A percentile compares a stretch with the other conserved stretches of the same genome.
Conservation (phyloP, 768 basidiomycete genomes). For the Suillus subluteus region DNA sequence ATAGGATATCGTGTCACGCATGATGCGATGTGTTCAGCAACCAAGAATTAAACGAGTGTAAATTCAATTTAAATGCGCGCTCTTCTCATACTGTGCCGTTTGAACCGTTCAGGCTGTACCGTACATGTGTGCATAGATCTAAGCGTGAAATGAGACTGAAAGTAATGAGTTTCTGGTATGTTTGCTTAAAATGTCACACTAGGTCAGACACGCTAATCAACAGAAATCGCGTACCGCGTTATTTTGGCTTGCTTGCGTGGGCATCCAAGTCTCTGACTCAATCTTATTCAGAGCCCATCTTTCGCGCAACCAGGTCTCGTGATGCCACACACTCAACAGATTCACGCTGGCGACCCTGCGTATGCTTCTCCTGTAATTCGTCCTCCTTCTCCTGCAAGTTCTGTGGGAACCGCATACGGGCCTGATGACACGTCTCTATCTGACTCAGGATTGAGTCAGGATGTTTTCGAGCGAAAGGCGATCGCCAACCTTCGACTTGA, state of each 20-base stretch:
- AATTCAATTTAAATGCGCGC: not conserved
- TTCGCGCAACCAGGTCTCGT: slow-evolving; percentile 19
- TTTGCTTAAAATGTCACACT: not conserved
- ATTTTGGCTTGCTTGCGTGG: slow-evolving; percentile 14
- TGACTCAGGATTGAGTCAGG: slow-evolving; percentile 41
- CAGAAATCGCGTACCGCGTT: slow-evolving; percentile 36
- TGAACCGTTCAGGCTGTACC: not conserved
- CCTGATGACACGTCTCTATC: slow-evolving; percentile 47
- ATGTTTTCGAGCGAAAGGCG: slow-evolving; percentile 42
- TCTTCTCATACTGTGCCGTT: not conserved
- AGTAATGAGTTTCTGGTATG: not conserved
- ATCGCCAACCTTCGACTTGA: slow-evolving; percentile 38
- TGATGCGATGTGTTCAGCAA: not conserved
- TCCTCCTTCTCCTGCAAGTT: slow-evolving; percentile 49
- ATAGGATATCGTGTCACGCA: slow-evolving; percentile 1
- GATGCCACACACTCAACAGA: slow-evolving; percentile 35
- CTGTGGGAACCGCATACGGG: slow-evolving; percentile 50
- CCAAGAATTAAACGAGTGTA: not conserved
- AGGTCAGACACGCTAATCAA: slow-evolving; percentile 31
- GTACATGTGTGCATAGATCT: not conserved
- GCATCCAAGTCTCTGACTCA: slow-evolving; percentile 8
- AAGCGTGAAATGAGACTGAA: not conserved
- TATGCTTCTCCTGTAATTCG: slow-evolving; percentile 52
- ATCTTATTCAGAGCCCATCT: not conserved
- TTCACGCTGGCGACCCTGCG: slow-evolving; percentile 38